Base-by-base conservation (phyloP, 768 basidiomycete genomes). In the Mycena haematopus region DNA sequence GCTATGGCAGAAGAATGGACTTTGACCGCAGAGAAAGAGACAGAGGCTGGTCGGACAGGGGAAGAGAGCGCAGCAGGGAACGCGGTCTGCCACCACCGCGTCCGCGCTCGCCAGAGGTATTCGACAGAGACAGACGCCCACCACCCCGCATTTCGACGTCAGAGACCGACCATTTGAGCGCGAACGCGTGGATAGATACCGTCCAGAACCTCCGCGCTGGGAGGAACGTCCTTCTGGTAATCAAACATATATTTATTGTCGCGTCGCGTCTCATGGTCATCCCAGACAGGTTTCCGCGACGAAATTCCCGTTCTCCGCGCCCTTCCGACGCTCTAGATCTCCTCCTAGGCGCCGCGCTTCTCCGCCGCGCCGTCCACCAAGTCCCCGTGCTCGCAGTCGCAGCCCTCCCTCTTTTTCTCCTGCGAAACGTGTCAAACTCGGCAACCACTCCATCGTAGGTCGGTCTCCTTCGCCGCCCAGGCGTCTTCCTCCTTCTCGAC, bases 91-190 rank as follows among this genome's bases (percentile, higher is more conserved):
- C 49, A 5, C 58, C 40, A 17, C 56, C 36, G 9, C 36, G 36
- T 9, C 52, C 42, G 4, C 56, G 62, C 22, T 49, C 45, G 4
- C 58, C 59, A 40, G 55, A 52, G 22, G 17, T 44, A 11, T 58
- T 54, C 25, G 65, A 62, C 46, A 22, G 63, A 7, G 60, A 61
- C 50, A 22, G 65, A 19, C 61, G 65, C 2, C 61, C 65, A 2
- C 61, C 58, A 17, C 65, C 65, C 65, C 65, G 22, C 65, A 66
- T 53, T 59, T 66, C 25, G 65, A 65, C 14, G 0, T 56, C 19
- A 44, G 60, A 42, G 65, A 47, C 3, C 38, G 57, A 10, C 7
- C 44, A 11, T 56, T 60, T 6, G 29, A 31, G 29, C 29, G 29
- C 29, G 59, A 59, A 17, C 64, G 58, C 17, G 52, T 14, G 13